Evolutionary conservation across 2,329 filamentous ascomycete species (phyloP), one percentile per base, ranked within the genome.

Genomic region (Aspergillus versicolor): DNA sequence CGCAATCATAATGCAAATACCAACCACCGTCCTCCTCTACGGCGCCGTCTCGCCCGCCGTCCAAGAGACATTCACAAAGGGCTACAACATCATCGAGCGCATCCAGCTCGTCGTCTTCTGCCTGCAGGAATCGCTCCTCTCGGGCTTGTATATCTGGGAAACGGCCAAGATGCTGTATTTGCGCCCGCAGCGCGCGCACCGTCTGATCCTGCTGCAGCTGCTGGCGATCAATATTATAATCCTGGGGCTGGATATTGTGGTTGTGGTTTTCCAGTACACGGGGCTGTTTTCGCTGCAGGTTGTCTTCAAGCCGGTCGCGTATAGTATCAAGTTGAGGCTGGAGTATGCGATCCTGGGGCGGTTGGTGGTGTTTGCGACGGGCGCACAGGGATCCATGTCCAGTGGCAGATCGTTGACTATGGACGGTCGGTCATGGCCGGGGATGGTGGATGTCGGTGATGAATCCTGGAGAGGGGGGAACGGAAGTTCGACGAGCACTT

Each of bases 261-360:
- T 79, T 12, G 63, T 82, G 8, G 71, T 69, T 24, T 61, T 77
- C 2, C 66, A 75, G 41, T 77, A 75, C 59, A 69, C 72, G 19
- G 68, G 73, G 19, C 71, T 77, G 27, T 74, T 74, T 34, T 63
- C 69, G 3, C 58, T 77, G 9, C 75, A 79, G 59, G 71, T 73
- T 5, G 68, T 69, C 50, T 72, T 75, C 55, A 79, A 79, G 56
- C 70, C 73, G 1, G 71, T 72, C 5, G 65, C 63, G 0, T 73
- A 73, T 52, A 71, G 70, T 46, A 63, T 73, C 54, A 73, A 73
- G 73, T 70, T 83, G 30, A 81, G 83, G 53, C 77, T 84, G 5
- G 84, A 86, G 68, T 79, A 80, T 62, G 78, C 81, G 22, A 79
- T 86, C 38, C 72, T 86, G 5, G 73, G 81, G 7, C 73, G 75